A percentile compares a stretch with the other conserved stretches of the same genome.
Conservation (phyloP, 306 rosid genomes). For the Arachis hypogaea region DNA sequence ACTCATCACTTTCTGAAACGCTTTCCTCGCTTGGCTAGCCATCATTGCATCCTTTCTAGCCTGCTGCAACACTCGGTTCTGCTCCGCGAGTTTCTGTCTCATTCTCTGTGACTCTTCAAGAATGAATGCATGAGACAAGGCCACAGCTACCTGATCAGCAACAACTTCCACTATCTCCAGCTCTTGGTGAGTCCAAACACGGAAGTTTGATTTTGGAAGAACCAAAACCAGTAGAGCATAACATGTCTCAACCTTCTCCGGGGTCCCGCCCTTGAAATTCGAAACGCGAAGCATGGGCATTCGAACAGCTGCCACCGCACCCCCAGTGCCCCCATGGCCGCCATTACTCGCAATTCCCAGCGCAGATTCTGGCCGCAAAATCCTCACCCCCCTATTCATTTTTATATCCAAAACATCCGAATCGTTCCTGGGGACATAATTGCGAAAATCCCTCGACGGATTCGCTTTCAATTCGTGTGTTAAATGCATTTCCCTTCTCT, state of each 20-base stretch:
- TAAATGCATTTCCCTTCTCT: conserved; percentile 59
- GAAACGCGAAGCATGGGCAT: conserved; percentile 81
- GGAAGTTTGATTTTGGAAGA: conserved; percentile 52
- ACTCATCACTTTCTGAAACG: conserved; percentile 80
- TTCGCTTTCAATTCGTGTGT: conserved; percentile 68
- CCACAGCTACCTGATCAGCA: conserved; percentile 92
- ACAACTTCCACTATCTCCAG: conserved; percentile 81
- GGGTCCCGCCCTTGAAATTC: conserved; percentile 85
- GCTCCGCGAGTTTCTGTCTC: conserved; percentile 76
- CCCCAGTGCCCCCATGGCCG: conserved; percentile 54
- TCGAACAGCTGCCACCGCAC: conserved; percentile 74
- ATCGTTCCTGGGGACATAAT: conserved; percentile 61
- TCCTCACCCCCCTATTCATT: conserved; percentile 58
- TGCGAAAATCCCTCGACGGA: conserved; percentile 32
- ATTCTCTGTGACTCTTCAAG: conserved; percentile 89
- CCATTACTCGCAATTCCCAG: conserved; percentile 69
- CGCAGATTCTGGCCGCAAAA: conserved; percentile 65
- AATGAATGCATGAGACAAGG: conserved; percentile 81
- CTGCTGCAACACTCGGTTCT: conserved; percentile 68
- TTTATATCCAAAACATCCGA: conserved; percentile 63
- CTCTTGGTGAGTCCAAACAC: conserved; percentile 65
- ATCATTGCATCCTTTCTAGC: conserved; percentile 73
- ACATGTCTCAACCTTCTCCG: conserved; percentile 65
- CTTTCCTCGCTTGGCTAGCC: conserved; percentile 82
- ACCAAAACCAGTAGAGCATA: conserved; percentile 79